Base-by-base conservation (phyloP, 805 yeast genomes). In the Saturnispora hagleri region DNA sequence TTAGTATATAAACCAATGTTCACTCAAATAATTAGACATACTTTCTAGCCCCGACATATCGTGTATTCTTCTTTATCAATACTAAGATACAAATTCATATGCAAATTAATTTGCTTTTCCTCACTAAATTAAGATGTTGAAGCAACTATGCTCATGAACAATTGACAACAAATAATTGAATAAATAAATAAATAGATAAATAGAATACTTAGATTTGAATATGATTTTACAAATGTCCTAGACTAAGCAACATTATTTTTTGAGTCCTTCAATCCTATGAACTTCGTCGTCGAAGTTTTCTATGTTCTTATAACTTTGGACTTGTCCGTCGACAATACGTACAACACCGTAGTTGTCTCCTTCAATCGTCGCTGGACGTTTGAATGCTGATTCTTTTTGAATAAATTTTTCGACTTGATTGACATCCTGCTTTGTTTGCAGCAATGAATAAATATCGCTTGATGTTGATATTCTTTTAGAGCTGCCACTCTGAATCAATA, bases 341-440 rank as follows among this genome's bases (percentile, higher is more conserved):
- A 73, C 81, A 50, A 74, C 72, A 55, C 73, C 76, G 51, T 79
- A 64, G 51, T 71, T 76, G 58, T 77, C 84, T 4, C 69, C 70
- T 0, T 75, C 41, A 3, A 56, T 56, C n/a, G 40, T 36, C 8
- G 43, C 40, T 0, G 68, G 68, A 22, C 55, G 50, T 4, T 50
- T 52, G 38, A 60, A 60, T n/a, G 59, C 56, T 1, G 48, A 48
- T 27, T 54, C 54, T 0, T 47, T 42, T 36, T 55, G 63, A 28
- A 67, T 47, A 27, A 47, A 55, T 27, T 55, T 57, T 44, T 67
- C 71, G 18, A 13, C 49, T 54, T 51, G 53, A 61, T 52, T 55
- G 13, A 43, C 58, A 51, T 66, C 69, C 26, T 34, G 40, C 12
- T 34, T n/a, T 4, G 5, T 31, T 42, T 48, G 34, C 22, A 48